Conservation (phyloP, 768 basidiomycete genomes). For the Hypholoma sublateritium region DNA sequence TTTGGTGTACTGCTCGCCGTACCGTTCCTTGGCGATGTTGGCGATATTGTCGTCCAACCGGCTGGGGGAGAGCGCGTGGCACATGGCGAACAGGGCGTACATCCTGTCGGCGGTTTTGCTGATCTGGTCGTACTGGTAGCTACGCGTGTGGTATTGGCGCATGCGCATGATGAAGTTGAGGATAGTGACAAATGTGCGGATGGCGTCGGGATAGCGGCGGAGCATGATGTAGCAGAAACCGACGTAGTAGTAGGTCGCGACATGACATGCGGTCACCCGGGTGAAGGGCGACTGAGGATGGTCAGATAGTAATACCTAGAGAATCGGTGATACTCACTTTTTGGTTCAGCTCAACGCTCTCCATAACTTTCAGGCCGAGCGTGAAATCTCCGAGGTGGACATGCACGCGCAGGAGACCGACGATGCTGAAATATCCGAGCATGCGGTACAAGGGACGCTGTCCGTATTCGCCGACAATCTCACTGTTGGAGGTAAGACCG, state of each 20-base stretch:
- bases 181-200: conserved; percentile 88
- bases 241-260: conserved; percentile 92
- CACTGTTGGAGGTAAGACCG: conserved; percentile 40
- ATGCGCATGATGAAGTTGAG: conserved; percentile 95
- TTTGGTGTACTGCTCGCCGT: conserved; percentile 86
- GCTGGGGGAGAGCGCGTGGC: conserved; percentile 89
- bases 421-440: conserved; percentile 95
- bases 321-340: conserved; percentile 48
- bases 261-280: conserved; percentile 95
- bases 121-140: conserved; percentile 98
- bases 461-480: conserved; percentile 91
- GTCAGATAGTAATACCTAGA: conserved; percentile 11
- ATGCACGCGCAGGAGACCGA: conserved; percentile 94
- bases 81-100: conserved; percentile 95
- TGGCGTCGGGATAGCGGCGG: conserved; percentile 92
- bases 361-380: conserved; percentile 92
- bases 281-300: conserved; percentile 73
- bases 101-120: conserved; percentile 97
- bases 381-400: conserved; percentile 95
- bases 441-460: conserved; percentile 87
- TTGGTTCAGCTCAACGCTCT: conserved; percentile 89
- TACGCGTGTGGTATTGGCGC: conserved; percentile 94
- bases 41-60: conserved; percentile 93
- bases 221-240: conserved; percentile 98
- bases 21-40: conserved; percentile 89